phyloP scores from a whole-genome alignment of 2,329 filamentous ascomycete species.

The Clarireedia homoeocarpa region DNA sequence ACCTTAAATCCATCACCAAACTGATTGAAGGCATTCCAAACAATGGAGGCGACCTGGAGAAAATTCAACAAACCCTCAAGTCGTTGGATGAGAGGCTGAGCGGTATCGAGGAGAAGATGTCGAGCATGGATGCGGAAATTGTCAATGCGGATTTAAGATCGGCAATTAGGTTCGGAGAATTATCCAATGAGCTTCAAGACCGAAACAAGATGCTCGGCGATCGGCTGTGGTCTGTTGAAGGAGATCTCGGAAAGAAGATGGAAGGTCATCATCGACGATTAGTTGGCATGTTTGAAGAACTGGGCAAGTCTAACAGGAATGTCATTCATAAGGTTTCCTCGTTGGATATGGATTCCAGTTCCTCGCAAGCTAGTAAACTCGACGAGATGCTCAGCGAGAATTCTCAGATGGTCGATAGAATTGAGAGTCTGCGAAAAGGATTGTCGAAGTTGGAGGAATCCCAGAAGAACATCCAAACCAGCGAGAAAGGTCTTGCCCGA shows the following conservation, averaged over 20 bases:
- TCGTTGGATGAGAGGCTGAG: constrained; percentile 10
- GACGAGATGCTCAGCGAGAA: constrained; percentile 12
- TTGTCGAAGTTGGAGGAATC: constrained; percentile 14
- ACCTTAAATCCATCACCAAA: constrained; percentile 13
- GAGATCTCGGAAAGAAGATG: constrained; percentile 19
- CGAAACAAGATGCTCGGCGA: constrained; percentile 18
- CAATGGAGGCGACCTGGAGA: constrained; percentile 13
- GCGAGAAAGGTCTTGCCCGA: constrained; percentile 12
- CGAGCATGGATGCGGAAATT: constrained; percentile 14
- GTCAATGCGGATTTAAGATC: constrained; percentile 18
- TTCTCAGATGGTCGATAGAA: constrained; percentile 12
- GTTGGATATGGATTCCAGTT: constrained; percentile 9
- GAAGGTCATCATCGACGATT: constrained; percentile 17
- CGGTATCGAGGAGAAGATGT: constrained; percentile 12
- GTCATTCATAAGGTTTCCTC: constrained; percentile 13
- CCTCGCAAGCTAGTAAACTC: constrained; percentile 10
- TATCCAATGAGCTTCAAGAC: constrained; percentile 22
- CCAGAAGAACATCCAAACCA: constrained; percentile 7
- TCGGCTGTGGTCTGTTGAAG: constrained; percentile 16
- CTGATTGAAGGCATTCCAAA: constrained; percentile 13
- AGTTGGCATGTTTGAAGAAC: constrained; percentile 16
- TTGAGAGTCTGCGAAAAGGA: constrained; percentile 11
- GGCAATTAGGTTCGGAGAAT: constrained; percentile 19
- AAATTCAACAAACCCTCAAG: constrained; percentile 11
- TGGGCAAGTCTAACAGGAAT: constrained; percentile 13